Conservation (phyloP, 176 grass and related monocot species). For the Alloteropsis semialata region DNA sequence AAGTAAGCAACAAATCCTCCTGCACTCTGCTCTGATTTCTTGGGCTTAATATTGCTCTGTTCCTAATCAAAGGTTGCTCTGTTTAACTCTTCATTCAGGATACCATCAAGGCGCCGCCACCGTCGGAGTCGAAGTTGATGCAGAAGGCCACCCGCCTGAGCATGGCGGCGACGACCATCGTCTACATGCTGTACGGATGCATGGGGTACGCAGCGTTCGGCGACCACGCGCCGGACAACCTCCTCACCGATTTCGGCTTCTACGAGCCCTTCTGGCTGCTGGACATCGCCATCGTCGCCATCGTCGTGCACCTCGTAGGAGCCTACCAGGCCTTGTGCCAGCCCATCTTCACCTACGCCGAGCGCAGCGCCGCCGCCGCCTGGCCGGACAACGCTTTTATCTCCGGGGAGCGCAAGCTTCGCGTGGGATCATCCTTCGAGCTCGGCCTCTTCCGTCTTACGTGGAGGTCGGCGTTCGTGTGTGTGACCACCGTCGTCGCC, state of each 20-base stretch:
- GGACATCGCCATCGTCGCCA: conserved; percentile 74
- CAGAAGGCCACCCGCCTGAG: conserved; percentile 49
- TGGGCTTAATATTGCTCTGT: no score
- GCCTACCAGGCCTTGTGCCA: conserved; percentile 74
- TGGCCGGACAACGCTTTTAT: conserved; percentile 58
- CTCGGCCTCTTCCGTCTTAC: conserved; percentile 55
- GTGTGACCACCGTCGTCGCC: conserved; percentile 61
- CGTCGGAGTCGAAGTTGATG: conserved; percentile 76
- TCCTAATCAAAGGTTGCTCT: not conserved
- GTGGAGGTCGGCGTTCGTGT: conserved; percentile 72
- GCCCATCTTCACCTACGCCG: conserved; percentile 72
- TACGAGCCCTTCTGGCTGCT: conserved; percentile 77
- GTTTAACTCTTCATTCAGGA: conserved; percentile 40
- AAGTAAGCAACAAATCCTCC: no score
- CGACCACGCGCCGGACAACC: conserved; percentile 55
- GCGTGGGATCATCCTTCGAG: not conserved
- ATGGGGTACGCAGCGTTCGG: conserved; percentile 82
- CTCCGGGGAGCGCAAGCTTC: conserved; percentile 35
- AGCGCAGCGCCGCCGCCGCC: conserved; percentile 30
- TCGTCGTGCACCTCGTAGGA: conserved; percentile 71
- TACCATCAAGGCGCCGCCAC: conserved; percentile 60
- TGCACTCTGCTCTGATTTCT: no score
- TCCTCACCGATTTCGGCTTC: conserved; percentile 77
- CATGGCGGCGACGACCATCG: conserved; percentile 43
- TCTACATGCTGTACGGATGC: conserved; percentile 84